Conservation (phyloP, 768 basidiomycete genomes). For the Auricularia sp. region DNA sequence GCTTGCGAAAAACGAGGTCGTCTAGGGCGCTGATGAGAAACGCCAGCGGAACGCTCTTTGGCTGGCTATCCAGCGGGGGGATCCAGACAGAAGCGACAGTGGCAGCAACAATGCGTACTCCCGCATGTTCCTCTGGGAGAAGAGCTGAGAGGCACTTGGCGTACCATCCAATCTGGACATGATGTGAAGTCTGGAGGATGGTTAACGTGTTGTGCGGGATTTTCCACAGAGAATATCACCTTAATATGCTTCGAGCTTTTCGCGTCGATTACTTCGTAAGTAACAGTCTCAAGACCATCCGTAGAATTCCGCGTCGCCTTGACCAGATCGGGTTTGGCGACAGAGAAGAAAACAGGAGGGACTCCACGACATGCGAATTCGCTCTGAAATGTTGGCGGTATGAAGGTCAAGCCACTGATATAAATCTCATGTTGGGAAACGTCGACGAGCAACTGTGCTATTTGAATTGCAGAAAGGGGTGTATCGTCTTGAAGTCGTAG, state of each 20-base stretch:
- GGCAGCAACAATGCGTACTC: conserved; percentile 22
- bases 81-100: conserved; percentile 38
- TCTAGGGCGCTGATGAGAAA: conserved; percentile 33
- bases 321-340: conserved; percentile 40
- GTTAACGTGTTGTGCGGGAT: not conserved
- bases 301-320: conserved; percentile 26
- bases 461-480: conserved; percentile 23
- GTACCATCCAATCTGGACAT: conserved; percentile 44
- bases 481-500: conserved; percentile 27
- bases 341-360: conserved; percentile 30
- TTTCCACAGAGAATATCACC: conserved; percentile 18
- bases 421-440: conserved; percentile 32
- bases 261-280: conserved; percentile 41
- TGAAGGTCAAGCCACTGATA: conserved; percentile 33
- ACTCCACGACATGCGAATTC: conserved; percentile 24
- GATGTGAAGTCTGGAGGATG: conserved; percentile 33
- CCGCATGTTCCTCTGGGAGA: conserved; percentile 15
- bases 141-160: conserved; percentile 33
- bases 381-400: conserved; percentile 28
- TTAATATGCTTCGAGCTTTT: conserved; percentile 39
- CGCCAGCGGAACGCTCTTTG: conserved; percentile 28
- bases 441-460: conserved; percentile 32
- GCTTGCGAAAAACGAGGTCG: conserved; percentile 31
- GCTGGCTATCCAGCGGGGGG: conserved; percentile 30
- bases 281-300: conserved; percentile 9